phyloP scores from a whole-genome alignment of 192 early-diverging fungal species.

The Rhizophlyctis rosea region DNA sequence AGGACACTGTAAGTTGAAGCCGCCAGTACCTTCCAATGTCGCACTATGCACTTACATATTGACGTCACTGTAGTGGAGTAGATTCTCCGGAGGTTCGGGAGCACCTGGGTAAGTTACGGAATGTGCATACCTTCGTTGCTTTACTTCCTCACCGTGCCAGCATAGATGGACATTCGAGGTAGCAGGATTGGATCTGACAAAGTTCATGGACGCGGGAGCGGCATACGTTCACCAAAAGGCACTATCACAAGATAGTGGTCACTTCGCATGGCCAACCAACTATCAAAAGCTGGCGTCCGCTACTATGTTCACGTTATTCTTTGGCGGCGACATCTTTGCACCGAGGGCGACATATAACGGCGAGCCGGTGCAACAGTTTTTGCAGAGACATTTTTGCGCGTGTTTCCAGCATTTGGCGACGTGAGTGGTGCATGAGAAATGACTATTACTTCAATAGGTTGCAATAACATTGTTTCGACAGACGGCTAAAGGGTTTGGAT shows the following conservation, averaged over 20 bases:
- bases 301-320: slow-evolving; percentile 86
- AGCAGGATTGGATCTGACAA: slow-evolving; percentile 66
- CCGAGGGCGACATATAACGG: slow-evolving; percentile 64
- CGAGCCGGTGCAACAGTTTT: slow-evolving; percentile 59
- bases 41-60: slow-evolving; percentile 10
- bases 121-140: slow-evolving; percentile 1
- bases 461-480: slow-evolving; percentile 10
- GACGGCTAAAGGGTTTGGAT: slow-evolving; percentile 60
- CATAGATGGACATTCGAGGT: slow-evolving; percentile 87
- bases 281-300: slow-evolving; percentile 78
- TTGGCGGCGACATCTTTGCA: slow-evolving; percentile 69
- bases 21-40: no score
- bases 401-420: slow-evolving; percentile 68
- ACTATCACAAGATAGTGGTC: slow-evolving; percentile 20
- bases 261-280: slow-evolving; percentile 83
- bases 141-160: no score
- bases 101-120: slow-evolving; percentile 66
- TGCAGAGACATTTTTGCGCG: slow-evolving; percentile 65
- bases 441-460: background rate
- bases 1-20: slow-evolving; percentile 62
- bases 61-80: slow-evolving; percentile 34
- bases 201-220: slow-evolving; percentile 73
- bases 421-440: slow-evolving; percentile 25
- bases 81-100: slow-evolving; percentile 76
- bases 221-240: slow-evolving; percentile 68